Evolutionary conservation across 345 rosid genomes (phyloP), one percentile per base, ranked within the genome.

Genomic region (Theobroma cacao): DNA sequence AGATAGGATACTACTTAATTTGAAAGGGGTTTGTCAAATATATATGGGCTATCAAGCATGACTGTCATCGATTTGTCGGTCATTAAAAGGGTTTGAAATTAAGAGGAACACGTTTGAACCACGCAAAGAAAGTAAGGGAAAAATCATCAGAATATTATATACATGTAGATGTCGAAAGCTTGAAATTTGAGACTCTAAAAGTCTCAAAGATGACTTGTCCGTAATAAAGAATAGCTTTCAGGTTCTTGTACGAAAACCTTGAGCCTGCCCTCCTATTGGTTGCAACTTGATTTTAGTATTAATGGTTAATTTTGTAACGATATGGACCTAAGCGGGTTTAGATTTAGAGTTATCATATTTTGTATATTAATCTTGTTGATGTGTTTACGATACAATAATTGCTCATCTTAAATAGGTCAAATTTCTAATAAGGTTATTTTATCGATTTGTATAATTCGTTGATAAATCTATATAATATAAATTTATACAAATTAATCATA

Each of bases 11-110:
- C 8, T 14, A 22, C 34, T 10, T 22, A 53, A 41, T n/a, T 48
- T 48, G 30, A 38, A 38, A 41, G 13, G 9, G 12, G 50, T 47
- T 72, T 55, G 53, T 80, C 75, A 76, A 75, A 62, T 58, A 7
- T 41, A 14, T 22, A 10, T 41, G 40, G 66, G 10, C 7, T 22
- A 38, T 12, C n/a, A n/a, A n/a, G 30, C 20, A n/a, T 7, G 34
- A 48, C 52, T 60, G 34, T 15, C 79, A 43, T 38, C 82, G 1
- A 38, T 60, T 60, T 48, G 80, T 79, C 77, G 71, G 79, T 68
- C 84, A 45, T 24, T n/a, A 18, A 40, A 75, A 31, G 22, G 63
- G 75, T 73, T 81, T 83, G 86, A 84, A 77, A 79, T 55, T 67
- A 34, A 79, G 79, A 62, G 81, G 75, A 81, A 60, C 45, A 0